phyloP scores from a whole-genome alignment of 2,329 filamentous ascomycete genomes.

The Graphium sp. region DNA sequence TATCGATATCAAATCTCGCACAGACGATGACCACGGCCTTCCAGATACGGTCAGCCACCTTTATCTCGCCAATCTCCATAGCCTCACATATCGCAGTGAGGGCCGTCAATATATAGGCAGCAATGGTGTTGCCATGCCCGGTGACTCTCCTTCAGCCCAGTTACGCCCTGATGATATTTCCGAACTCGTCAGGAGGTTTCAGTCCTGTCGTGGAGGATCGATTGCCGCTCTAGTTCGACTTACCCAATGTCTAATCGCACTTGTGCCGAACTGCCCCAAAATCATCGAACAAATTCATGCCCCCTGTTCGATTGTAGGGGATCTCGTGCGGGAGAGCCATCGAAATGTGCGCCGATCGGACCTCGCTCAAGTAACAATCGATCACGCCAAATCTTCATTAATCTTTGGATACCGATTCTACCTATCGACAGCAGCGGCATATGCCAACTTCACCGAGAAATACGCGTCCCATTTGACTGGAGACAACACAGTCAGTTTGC shows the following conservation, averaged over 20 bases:
- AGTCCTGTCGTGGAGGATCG: constrained; percentile 20
- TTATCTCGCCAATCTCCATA: constrained; percentile 27
- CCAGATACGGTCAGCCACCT: constrained; percentile 22
- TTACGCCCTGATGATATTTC: constrained; percentile 9
- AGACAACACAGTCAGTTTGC: constrained; percentile 21
- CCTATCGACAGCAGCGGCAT: constrained; percentile 18
- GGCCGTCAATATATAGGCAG: too few species aligned
- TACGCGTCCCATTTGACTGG: constrained; percentile 31
- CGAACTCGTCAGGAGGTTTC: constrained; percentile 26
- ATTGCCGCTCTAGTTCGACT: constrained; percentile 24
- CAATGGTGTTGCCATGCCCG: too few species aligned
- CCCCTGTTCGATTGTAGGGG: constrained; percentile 17
- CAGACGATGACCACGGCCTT: constrained; percentile 13
- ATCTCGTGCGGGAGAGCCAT: constrained; percentile 14
- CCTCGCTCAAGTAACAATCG: constrained; percentile 4
- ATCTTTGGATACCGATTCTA: constrained; percentile 25
- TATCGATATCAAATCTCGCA: constrained; percentile 5
- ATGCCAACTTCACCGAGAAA: constrained; percentile 34
- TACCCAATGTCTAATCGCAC: constrained; percentile 18
- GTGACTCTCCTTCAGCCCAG: constrained; percentile 5
- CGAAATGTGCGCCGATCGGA: constrained; percentile 5
- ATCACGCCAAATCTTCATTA: constrained; percentile 16
- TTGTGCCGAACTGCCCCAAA: constrained; percentile 27
- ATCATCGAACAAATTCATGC: constrained; percentile 23
- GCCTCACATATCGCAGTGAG: constrained; percentile 9